These are phyloP conservation scores for Polygonum aviculare DNA, from an alignment of 148 eudicot genomes.

Conservation along the genomic window DNA sequence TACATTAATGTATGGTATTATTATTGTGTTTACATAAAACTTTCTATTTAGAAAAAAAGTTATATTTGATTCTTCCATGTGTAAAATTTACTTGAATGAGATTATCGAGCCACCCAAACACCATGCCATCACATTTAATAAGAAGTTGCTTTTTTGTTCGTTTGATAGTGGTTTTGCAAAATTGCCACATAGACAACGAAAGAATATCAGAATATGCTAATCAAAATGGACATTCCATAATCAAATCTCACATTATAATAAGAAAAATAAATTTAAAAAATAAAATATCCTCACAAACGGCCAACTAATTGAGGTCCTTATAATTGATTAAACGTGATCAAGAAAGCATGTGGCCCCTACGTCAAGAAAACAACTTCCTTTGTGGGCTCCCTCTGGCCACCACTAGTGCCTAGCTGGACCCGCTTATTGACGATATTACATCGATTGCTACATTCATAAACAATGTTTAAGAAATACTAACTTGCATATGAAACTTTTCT, in stretches of 20 bases:
- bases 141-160: not conserved
- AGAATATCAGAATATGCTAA: not conserved
- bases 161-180: not conserved
- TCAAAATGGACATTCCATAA: constrained; percentile 7
- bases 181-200: not conserved
- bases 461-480: too few relatives aligned
- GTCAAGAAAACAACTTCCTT: not conserved
- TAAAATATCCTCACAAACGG: not conserved
- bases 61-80: too few relatives aligned
- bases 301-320: not conserved
- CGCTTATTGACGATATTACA: not conserved
- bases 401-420: not conserved
- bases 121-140: too few relatives aligned
- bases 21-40: too few relatives aligned
- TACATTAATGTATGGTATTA: too few relatives aligned
- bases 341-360: not conserved
- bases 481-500: too few relatives aligned
- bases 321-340: not conserved
- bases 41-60: too few relatives aligned
- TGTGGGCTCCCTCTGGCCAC: not conserved
- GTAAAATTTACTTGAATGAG: too few relatives aligned
- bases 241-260: too few relatives aligned
- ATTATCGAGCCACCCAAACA: too few relatives aligned
- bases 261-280: not conserved
- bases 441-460: not conserved